A percentile compares a stretch with the other conserved stretches of the same genome.
Evolutionary conservation across 179 eudicot species (phyloP).

Genomic region (Carnegiea gigantea): DNA sequence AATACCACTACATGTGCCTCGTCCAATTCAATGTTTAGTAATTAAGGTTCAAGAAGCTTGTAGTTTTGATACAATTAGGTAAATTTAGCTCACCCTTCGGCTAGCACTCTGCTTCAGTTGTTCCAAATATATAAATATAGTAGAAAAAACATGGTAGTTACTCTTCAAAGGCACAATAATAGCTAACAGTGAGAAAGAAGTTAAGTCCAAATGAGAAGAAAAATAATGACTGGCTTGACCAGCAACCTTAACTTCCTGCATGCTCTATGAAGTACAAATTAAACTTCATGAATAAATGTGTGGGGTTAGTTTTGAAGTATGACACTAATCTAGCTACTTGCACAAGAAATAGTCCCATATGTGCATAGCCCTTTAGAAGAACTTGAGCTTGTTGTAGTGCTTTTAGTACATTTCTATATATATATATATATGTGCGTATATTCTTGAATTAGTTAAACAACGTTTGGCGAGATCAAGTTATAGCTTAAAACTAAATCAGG

Average conservation of each 20-base stretch:
- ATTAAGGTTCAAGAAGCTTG: not conserved
- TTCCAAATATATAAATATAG: not conserved
- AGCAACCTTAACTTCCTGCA: not conserved
- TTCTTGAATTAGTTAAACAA: no score
- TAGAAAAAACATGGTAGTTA: not conserved
- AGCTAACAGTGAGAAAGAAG: constrained; percentile 2
- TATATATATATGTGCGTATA: no score
- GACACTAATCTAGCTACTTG: not conserved
- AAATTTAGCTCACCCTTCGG: constrained; percentile 7
- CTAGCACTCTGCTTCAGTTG: constrained; percentile 14
- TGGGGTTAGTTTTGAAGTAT: constrained; percentile 21
- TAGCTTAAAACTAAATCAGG: no score
- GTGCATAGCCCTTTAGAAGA: no score
- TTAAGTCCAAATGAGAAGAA: constrained; percentile 10
- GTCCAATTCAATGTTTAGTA: not conserved
- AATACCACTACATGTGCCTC: not conserved
- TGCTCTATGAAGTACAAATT: not conserved
- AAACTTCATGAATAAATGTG: not conserved
- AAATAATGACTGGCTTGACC: constrained; percentile 14
- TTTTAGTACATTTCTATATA: no score
- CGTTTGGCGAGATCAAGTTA: no score
- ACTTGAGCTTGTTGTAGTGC: no score
- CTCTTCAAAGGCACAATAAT: not conserved
- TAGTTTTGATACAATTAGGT: constrained; percentile 7
- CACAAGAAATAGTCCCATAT: not conserved